These are phyloP conservation scores for Ensete glaucum DNA, from an alignment of 176 grass and related monocot genomes.

Conservation along the genomic window DNA sequence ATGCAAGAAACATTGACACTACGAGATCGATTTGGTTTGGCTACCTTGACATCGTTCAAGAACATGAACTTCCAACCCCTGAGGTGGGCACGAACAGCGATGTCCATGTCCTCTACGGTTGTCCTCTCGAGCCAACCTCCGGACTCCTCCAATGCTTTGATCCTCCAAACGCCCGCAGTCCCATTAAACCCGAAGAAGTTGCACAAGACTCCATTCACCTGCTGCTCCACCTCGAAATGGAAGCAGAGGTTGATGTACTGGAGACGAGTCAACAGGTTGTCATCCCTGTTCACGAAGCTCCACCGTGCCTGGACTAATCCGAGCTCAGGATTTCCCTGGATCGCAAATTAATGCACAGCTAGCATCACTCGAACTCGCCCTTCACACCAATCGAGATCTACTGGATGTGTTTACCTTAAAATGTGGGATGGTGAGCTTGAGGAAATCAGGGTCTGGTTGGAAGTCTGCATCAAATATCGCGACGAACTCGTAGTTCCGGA, in stretches of 20 bases:
- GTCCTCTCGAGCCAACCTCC: conserved; percentile 98
- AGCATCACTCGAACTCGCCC: neutral
- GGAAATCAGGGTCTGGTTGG: conserved; percentile 90
- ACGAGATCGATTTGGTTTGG: neutral
- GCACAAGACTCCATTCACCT: conserved; percentile 84
- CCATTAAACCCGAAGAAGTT: conserved; percentile 99
- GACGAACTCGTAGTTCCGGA: conserved; percentile 81
- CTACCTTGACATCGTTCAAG: conserved; percentile 90
- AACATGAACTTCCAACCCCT: conserved; percentile 95
- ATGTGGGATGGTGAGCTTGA: conserved; percentile 88
- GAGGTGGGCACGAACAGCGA: conserved; percentile 88
- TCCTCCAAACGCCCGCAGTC: conserved; percentile 95
- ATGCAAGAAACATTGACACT: too few species aligned
- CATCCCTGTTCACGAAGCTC: conserved; percentile 94
- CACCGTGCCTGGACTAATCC: conserved; percentile 86
- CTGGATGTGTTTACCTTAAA: conserved; percentile 51
- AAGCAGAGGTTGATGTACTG: conserved; percentile 99
- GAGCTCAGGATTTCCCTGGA: conserved; percentile 68
- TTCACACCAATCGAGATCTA: neutral
- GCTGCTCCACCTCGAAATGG: conserved; percentile 99
- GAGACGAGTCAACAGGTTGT: conserved; percentile 89
- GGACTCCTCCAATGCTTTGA: conserved; percentile 79
- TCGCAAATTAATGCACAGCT: neutral
- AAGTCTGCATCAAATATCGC: conserved; percentile 97
- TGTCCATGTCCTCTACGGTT: conserved; percentile 99